A percentile compares a stretch with the other conserved stretches of the same genome.
phyloP scores from a whole-genome alignment of 495 filamentous ascomycete species.

The Talaromyces wortmannii region DNA sequence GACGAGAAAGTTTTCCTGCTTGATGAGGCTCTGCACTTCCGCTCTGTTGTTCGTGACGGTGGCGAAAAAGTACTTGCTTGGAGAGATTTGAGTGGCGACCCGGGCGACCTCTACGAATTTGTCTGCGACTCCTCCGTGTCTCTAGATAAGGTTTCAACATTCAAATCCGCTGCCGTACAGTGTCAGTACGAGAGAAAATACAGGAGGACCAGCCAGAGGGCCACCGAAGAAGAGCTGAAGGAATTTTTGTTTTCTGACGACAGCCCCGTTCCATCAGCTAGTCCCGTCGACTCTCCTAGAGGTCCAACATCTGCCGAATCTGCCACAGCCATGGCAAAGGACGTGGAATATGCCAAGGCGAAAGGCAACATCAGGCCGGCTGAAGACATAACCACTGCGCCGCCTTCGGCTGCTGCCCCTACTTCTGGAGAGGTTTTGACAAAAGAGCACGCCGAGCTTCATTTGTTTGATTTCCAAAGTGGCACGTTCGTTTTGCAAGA shows the following conservation, averaged over 20 bases:
- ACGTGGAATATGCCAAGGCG: constrained; percentile 37
- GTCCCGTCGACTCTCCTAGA: constrained; percentile 55
- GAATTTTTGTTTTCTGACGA: constrained; percentile 77
- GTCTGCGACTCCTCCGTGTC: constrained; percentile 75
- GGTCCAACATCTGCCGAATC: constrained; percentile 26
- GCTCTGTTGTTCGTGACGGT: constrained; percentile 69
- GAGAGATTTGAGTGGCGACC: constrained; percentile 90
- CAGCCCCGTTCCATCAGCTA: constrained; percentile 74
- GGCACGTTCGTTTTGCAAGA: constrained; percentile 84
- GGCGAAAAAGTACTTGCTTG: constrained; percentile 83
- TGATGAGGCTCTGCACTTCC: constrained; percentile 84
- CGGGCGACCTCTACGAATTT: constrained; percentile 92
- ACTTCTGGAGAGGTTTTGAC: constrained; percentile 65
- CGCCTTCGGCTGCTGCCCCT: constrained; percentile 57
- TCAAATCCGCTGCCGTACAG: constrained; percentile 78
- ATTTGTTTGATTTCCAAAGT: constrained; percentile 84
- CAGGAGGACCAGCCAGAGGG: constrained; percentile 66
- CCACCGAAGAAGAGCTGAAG: constrained; percentile 71
- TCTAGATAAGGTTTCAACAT: constrained; percentile 64
- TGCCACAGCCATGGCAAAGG: constrained; percentile 34
- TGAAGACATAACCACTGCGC: constrained; percentile 29
- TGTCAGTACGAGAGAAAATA: constrained; percentile 98
- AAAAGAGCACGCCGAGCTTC: constrained; percentile 74
- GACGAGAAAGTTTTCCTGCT: constrained; percentile 97
- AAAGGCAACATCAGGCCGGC: constrained; percentile 31